Evolutionary conservation across 2,329 filamentous ascomycete genomes (phyloP), one percentile per base, ranked within the genome.

Genomic region (Clarireedia hainanense): DNA sequence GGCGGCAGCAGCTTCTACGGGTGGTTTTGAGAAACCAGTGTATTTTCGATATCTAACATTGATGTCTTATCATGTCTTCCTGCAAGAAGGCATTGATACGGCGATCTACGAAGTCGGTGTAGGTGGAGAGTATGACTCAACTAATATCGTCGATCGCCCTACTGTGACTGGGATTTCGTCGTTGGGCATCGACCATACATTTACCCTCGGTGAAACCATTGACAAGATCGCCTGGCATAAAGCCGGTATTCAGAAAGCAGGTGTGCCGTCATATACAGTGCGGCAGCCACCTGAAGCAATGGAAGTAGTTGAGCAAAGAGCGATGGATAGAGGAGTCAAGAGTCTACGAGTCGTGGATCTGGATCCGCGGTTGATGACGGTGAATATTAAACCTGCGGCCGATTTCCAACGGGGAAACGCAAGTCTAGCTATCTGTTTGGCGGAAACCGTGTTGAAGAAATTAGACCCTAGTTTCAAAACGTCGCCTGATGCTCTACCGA

Each of bases 141-240:
- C 86, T 1, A 89, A 89, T 56, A 71, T 88, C 30, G 77, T 88
- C 0, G 73, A 77, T 52, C 69, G 70, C 12, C 82, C 84, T 0
- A 73, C 79, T 0, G 84, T 76, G 0, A 76, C 79, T 0, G 85
- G 79, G 1, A 82, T 89, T 55, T 83, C 79, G 47, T 79, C 80
- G n/a, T 72, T 89, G 9, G 85, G 83, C 4, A 81, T 89, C 60
- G 86, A 89, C 64, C 86, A 89, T 63, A 77, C 86, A 37, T 77
- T 75, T 51, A 75, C 77, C 20, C 75, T 89, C 1, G 86, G 86
- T 4, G 70, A 76, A 17, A 85, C 81, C 0, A 72, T 87, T 10
- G 80, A 80, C 34, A 76, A 82, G 68, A 87, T 89, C 60, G 83
- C 85, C 0, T 88, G 85, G 85, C 84, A 89, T 70, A 89, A 89